Evolutionary conservation across 257 asterid genomes (phyloP).

Genomic region (Anisodus acutangulus): DNA sequence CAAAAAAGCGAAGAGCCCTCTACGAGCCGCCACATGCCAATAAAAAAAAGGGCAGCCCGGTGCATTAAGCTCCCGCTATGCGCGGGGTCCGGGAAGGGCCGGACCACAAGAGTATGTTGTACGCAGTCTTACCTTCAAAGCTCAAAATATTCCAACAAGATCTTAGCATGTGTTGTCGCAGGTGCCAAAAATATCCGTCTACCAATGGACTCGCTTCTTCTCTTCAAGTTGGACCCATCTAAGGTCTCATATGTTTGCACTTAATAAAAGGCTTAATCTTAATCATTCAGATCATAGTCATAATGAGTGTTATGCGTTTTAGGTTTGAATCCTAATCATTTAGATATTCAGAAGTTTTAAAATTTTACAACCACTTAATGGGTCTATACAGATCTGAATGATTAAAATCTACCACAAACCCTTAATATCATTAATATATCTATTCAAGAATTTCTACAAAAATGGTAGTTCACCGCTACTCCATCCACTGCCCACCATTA

Average conservation of each 20-base stretch:
- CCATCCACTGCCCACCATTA: not conserved
- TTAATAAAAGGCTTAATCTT: not conserved
- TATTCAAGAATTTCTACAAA: slow-evolving; percentile 2
- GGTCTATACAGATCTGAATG: not conserved
- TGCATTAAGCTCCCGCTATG: too few species aligned
- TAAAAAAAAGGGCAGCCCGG: too few species aligned
- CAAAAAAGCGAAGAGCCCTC: not conserved
- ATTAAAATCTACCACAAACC: not conserved
- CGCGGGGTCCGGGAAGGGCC: too few species aligned
- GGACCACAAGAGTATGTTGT: too few species aligned
- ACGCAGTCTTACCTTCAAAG: not conserved
- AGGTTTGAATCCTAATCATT: not conserved
- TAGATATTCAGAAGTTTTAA: not conserved
- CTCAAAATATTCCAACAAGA: not conserved
- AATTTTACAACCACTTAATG: not conserved
- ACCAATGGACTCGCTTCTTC: not conserved
- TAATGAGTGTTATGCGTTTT: not conserved
- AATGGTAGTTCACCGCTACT: not conserved
- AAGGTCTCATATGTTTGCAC: not conserved
- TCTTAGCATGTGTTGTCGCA: not conserved
- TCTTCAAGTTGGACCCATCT: not conserved
- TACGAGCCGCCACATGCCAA: not conserved
- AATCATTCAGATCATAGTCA: not conserved
- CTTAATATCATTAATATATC: not conserved
- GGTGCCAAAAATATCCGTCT: not conserved